Evolutionary conservation across 306 rosid genomes (phyloP).

Genomic region (Prinsepia uniflora): DNA sequence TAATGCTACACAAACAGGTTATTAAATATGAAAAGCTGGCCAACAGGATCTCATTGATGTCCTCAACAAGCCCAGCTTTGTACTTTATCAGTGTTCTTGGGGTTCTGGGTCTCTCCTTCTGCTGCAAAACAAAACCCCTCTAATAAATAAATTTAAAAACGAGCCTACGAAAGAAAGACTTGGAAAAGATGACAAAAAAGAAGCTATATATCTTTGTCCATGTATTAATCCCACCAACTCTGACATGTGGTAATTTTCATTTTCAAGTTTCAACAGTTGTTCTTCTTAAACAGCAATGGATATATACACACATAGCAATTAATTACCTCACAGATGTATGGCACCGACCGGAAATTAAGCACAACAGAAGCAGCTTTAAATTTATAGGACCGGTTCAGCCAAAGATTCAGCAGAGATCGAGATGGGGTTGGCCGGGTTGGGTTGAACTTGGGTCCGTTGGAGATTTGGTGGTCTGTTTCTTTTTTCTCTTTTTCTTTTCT

Average conservation of each 20-base stretch:
- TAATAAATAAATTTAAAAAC: neutral
- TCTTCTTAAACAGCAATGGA: too few species aligned
- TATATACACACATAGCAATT: too few species aligned
- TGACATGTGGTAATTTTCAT: too few species aligned
- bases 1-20: neutral
- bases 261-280: too few species aligned
- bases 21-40: conserved; percentile 1
- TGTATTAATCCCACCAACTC: too few species aligned
- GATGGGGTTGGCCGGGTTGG: neutral
- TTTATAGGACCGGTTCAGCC: neutral
- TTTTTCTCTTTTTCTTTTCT: too few species aligned
- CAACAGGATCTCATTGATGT: neutral
- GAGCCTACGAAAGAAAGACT: neutral
- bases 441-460: conserved; percentile 5
- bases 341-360: neutral
- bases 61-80: neutral
- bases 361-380: too few species aligned
- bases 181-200: conserved; percentile 1
- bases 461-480: conserved; percentile 9
- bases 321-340: too few species aligned
- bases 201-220: neutral
- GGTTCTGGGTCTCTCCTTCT: neutral
- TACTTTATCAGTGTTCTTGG: conserved; percentile 15
- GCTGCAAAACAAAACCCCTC: neutral
- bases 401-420: conserved; percentile 17